Conservation (phyloP, 1,284 basidiomycete species). For the Melampsora larici-populina region DNA sequence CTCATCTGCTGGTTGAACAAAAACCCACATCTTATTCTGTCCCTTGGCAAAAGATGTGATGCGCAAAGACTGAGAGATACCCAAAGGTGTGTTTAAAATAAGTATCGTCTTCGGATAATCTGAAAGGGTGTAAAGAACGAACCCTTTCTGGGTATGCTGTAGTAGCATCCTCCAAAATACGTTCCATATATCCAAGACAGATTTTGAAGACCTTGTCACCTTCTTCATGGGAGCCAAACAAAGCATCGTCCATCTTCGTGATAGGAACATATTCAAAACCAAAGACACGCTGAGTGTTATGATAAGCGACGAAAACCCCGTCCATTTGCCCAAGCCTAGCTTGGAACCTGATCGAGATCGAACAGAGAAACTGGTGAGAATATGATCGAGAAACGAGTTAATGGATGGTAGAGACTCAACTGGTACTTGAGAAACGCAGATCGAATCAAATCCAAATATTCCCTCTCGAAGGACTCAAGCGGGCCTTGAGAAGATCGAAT, state of each 20-base stretch:
- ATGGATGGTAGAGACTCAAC: conserved; percentile 54
- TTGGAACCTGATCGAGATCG: conserved; percentile 69
- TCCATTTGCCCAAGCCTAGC: conserved; percentile 96
- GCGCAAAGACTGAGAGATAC: conserved; percentile 29
- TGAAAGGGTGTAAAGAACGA: background rate
- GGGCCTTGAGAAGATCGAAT: conserved; percentile 50
- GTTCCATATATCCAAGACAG: conserved; percentile 71
- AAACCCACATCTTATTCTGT: conserved; percentile 37
- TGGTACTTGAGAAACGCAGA: conserved; percentile 93
- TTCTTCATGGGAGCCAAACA: conserved; percentile 66
- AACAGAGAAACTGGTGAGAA: background rate
- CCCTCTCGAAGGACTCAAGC: conserved; percentile 53
- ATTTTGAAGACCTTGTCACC: conserved; percentile 75
- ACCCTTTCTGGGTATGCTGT: conserved; percentile 64
- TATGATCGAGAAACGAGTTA: background rate
- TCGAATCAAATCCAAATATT: conserved; percentile 70
- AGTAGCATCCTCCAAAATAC: conserved; percentile 64
- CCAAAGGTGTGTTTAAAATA: background rate
- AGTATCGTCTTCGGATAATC: too few species aligned
- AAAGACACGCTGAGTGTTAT: conserved; percentile 82
- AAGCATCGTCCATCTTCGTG: conserved; percentile 76
- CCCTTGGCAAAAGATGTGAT: conserved; percentile 39
- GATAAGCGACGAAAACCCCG: conserved; percentile 89
- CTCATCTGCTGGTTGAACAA: conserved; percentile 35
- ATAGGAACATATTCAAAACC: conserved; percentile 92